These are phyloP conservation scores for Casuarina cunninghamiana DNA, from an alignment of 306 rosid genomes.

Conservation along the genomic window DNA sequence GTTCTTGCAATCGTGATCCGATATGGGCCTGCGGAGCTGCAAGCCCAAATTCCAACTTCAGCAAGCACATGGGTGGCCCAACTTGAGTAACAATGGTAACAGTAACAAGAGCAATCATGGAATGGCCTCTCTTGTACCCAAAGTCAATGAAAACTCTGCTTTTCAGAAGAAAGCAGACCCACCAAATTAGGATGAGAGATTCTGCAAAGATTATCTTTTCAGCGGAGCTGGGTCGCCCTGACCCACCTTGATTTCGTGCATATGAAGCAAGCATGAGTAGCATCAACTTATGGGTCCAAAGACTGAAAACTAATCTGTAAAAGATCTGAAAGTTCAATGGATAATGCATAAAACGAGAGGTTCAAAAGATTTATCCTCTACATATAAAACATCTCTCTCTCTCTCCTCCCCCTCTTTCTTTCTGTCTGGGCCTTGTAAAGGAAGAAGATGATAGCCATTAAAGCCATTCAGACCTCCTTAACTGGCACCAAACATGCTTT, in stretches of 20 bases:
- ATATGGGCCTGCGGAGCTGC: neutral
- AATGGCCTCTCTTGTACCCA: no score
- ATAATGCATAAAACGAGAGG: conserved; percentile 65
- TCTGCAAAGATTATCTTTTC: no score
- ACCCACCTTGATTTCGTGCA: no score
- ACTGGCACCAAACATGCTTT: conserved; percentile 16
- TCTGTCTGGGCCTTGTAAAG: neutral
- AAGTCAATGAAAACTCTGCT: no score
- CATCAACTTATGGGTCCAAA: no score
- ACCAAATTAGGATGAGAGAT: no score
- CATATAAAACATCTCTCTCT: neutral
- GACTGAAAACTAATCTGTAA: no score
- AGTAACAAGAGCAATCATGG: no score
- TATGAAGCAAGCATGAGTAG: no score
- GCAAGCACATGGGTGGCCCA: neutral
- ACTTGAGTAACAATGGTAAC: neutral
- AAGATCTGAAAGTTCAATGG: conserved; percentile 6
- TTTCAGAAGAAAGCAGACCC: no score
- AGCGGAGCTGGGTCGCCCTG: no score
- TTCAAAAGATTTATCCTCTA: conserved; percentile 31
- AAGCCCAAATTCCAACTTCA: neutral
- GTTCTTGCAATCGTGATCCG: neutral
- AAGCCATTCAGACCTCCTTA: conserved; percentile 56
- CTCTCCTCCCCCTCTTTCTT: neutral
- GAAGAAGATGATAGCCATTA: conserved; percentile 56